phyloP scores from a whole-genome alignment of 2,329 filamentous ascomycete species.

The Trichoderma sp. region DNA sequence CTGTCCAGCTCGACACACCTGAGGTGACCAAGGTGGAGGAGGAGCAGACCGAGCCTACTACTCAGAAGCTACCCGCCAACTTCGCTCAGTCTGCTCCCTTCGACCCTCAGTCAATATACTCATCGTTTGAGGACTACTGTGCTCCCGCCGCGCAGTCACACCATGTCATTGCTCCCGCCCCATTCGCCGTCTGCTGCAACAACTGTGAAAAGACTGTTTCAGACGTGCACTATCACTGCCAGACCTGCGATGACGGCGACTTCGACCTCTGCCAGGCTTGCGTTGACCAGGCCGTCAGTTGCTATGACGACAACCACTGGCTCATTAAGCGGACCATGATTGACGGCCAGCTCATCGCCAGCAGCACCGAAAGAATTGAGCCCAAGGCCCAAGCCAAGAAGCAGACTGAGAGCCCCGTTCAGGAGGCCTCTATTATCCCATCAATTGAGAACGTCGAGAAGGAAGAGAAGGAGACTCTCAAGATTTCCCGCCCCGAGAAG shows the following conservation, averaged over 20 bases:
- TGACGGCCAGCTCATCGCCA: conserved; percentile 77
- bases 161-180: conserved; percentile 24
- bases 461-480: not conserved
- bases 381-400: conserved; percentile 56
- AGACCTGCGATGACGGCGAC: conserved; percentile 88
- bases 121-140: conserved; percentile 8
- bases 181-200: conserved; percentile 92
- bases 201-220: conserved; percentile 77
- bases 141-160: not conserved
- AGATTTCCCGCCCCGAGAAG: conserved; percentile 7
- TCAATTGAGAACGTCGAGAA: not conserved
- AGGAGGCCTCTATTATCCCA: conserved; percentile 27
- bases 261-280: conserved; percentile 89
- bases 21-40: conserved; percentile 1
- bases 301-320: conserved; percentile 81
- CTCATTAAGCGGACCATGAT: conserved; percentile 86
- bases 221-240: conserved; percentile 90
- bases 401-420: conserved; percentile 26
- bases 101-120: not conserved
- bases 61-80: conserved; percentile 18
- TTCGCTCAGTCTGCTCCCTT: not conserved
- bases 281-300: conserved; percentile 73
- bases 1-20: not conserved
- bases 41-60: conserved; percentile 10
- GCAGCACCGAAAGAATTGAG: conserved; percentile 78